Base-by-base conservation (phyloP, 2,329 filamentous ascomycete species). In the Myriosclerotinia duriaeana region DNA sequence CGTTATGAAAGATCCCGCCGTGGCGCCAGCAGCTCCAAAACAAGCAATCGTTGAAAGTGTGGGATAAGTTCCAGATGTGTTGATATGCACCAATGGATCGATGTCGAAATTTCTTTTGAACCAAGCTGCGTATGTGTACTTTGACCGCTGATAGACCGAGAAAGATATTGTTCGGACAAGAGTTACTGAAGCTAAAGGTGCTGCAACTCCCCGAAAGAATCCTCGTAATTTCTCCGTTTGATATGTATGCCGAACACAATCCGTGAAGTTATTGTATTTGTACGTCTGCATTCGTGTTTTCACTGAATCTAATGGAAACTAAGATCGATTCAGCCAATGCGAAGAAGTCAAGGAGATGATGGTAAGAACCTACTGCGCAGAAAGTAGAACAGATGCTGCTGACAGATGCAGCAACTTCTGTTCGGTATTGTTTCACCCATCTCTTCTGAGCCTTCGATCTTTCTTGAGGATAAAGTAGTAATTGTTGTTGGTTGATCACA, bases 231-330 rank as follows among this genome's bases (percentile, higher is more conserved):
- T 89, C 79, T 95, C 92, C 7, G 83, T 87, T 68, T 82, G 83
- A 78, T 95, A 95, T 12, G 91, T 94, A 72, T 90, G 85, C 69
- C 83, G 84, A 62, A 93, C 86, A 76, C 91, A 93, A 77, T 92
- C 88, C 75, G 85, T 78, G 78, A 91, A 92, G 71, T 85, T 91
- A 71, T 85, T 83, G 79, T 90, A 93, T 70, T 89, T 87, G 79
- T 95, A 94, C 71, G 90, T 91, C 81, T 96, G 92, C 87, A 95
- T 92, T 75, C 92, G 90, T 66, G 90, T 93, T 82, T 96, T 96
- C 77, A 94, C 89, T 74, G 92, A 94, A 78, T 96, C 92, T 72
- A 96, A 85, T 30, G 92, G 92, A 76, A 94, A 96, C 76, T 77
- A 54, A 64, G 55, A 63, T 9, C 17, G 22, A 68, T 71, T 40